Base-by-base conservation (phyloP, 352 stramenopile genomes). In the Ophiocytium majus region DNA sequence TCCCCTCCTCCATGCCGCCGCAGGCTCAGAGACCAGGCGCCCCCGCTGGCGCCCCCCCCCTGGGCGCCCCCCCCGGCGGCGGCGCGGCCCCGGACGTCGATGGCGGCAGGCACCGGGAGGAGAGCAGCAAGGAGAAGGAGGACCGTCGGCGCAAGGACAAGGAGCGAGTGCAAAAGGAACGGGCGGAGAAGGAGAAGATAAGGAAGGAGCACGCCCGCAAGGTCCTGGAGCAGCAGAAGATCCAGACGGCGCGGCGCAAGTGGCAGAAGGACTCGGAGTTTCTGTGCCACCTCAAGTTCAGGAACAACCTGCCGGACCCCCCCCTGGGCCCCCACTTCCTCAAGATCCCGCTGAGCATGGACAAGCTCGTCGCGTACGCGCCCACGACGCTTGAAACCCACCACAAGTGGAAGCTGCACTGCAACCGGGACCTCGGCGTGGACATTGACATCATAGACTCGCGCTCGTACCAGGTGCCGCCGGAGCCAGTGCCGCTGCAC, bases 201-300 rank as follows among this genome's bases (percentile, higher is more conserved):
- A 28, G 80, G 63, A 88, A 85, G 76, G 84, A 88, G 81, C 80
- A 85, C 75, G 84, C 84, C 0, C 63, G 84, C 28, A 85, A 88
- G 75, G 84, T 88, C 5, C 80, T 88, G 19, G 81, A 85, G 36
- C 79, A 88, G 32, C 81, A 88, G n/a, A 86, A 86, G 64, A 86
- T 88, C 19, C 82, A 85, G 64, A 85, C 81, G 71, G 80, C 81
- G 10, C 81, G 84, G 49, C 75, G 80, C 17, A 88, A 88, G 76
- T 88, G 84, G 84, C 84, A 88, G 75, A 88, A 88, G 35, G 79
- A 85, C 49, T 82, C 71, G 5, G 84, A 88, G 76, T 88, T 85
- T 31, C 57, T 86, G 19, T 88, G 80, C 28, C 82, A 71, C 0
- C 81, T 88, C 31, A 88, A 85, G 80, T 88, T 88, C 74, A 74